Evolutionary conservation across 306 rosid species (phyloP).

Genomic region (Medicago lupulina): DNA sequence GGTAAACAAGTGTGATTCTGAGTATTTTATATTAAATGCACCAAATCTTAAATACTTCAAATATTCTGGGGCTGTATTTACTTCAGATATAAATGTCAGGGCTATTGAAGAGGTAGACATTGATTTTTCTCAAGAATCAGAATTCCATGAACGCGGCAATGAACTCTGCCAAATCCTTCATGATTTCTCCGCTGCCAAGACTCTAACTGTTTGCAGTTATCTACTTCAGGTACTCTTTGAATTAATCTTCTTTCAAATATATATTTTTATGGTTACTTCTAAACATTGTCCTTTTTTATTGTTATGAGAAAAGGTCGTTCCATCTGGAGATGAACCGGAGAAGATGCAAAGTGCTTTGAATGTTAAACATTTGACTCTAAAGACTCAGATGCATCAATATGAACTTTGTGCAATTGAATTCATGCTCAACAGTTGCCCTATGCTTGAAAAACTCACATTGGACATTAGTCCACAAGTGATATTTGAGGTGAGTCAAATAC

Average conservation of each 20-base stretch:
- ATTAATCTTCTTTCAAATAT: too few relatives aligned
- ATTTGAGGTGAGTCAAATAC: constrained; percentile 40
- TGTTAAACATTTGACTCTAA: constrained; percentile 52
- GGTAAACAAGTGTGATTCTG: constrained; percentile 17
- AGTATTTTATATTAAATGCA: not conserved
- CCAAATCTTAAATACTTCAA: constrained; percentile 30
- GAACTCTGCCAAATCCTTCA: not conserved
- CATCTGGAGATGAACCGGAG: constrained; percentile 45
- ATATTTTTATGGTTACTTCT: not conserved
- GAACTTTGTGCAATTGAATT: constrained; percentile 53
- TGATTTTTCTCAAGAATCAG: not conserved
- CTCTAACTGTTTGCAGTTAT: constrained; percentile 37
- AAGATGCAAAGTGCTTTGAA: constrained; percentile 2
- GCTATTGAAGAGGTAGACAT: constrained; percentile 39
- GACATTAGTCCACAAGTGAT: constrained; percentile 16
- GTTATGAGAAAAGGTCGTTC: constrained; percentile 35
- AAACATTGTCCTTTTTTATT: not conserved
- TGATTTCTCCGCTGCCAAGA: constrained; percentile 22
- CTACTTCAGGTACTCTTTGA: constrained; percentile 43
- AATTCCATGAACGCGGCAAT: not conserved
- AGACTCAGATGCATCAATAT: constrained; percentile 44
- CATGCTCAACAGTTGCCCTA: constrained; percentile 54
- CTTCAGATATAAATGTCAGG: not conserved
- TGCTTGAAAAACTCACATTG: constrained; percentile 50
- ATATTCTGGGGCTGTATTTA: constrained; percentile 6